Percentiles rank a stretch among this genome's conserved stretches.
Conservation (phyloP, 163 green algal genomes). For the Volvox carteri region DNA sequence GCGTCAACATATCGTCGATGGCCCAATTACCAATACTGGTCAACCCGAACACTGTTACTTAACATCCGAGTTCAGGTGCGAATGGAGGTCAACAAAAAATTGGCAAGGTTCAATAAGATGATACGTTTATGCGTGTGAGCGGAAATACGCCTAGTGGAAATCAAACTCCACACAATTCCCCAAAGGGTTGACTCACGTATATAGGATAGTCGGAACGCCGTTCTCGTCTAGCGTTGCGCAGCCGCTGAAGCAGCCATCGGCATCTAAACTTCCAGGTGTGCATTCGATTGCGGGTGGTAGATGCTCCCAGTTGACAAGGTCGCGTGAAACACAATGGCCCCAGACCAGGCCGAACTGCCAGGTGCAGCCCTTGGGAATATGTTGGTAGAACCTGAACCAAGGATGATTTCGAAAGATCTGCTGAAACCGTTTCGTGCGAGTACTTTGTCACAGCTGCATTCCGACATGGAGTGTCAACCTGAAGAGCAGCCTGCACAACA, state of each 20-base stretch:
- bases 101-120: too few relatives aligned
- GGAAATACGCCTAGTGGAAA: too few relatives aligned
- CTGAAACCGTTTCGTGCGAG: too few relatives aligned
- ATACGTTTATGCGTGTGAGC: too few relatives aligned
- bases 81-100: too few relatives aligned
- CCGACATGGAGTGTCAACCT: too few relatives aligned
- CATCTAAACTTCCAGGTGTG: conserved; percentile 73
- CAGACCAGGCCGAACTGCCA: conserved; percentile 77
- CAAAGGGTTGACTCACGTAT: conserved; percentile 79
- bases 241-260: conserved; percentile 77
- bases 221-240: conserved; percentile 73
- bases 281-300: conserved; percentile 80
- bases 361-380: conserved; percentile 76
- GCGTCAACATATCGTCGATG: not conserved
- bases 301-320: conserved; percentile 84
- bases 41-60: too few relatives aligned
- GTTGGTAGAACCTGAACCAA: conserved; percentile 85
- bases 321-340: conserved; percentile 70
- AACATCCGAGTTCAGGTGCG: too few relatives aligned
- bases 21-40: too few relatives aligned
- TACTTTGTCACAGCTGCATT: too few relatives aligned
- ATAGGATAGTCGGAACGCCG: conserved; percentile 78
- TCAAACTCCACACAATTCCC: not conserved
- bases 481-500: too few relatives aligned
- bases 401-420: not conserved